Evolutionary conservation across 1,139 yeast genomes (phyloP), one percentile per base, ranked within the genome.

Genomic region (Zygoascus hellenicus): DNA sequence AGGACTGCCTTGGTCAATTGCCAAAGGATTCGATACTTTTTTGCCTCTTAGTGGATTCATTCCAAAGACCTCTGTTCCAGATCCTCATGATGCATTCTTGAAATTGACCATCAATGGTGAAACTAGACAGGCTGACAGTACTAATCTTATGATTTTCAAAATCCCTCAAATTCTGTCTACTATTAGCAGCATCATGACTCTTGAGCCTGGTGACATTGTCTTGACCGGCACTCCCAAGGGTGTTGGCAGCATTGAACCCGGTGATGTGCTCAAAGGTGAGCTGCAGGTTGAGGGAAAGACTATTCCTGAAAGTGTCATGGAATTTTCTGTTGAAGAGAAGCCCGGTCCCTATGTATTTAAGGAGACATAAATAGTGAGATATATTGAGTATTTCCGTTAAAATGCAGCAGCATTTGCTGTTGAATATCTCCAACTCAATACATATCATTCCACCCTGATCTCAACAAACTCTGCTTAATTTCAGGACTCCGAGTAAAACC

Each of bases 181-280:
- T 49, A 84, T 90, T 80, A 85, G 96, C 9, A 69, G 82, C 14
- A 81, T 88, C 57, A 90, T 92, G 94, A 87, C 97, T 2, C 72
- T 92, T 50, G 81, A 89, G 58, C 83, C 88, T 51, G 97, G 97
- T 19, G 97, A 92, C 62, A 75, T 92, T 57, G 83, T 92, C 50
- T 73, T 90, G 51, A 92, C 97, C 0, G 98, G 98, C 11, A 92
- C 98, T 1, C 98, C 98, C 40, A 88, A 90, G 66, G 99, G 99
- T n/a, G 99, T 92, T 9, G 97, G 97, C 10, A 71, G 75, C 34
- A 70, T 90, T 42, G 67, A 64, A 9, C 83, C 95, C 0, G 97
- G 97, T 6, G 97, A 92, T 64, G 65, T 65, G 40, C 72, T 92
- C 35, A 73, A 74, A 47, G 95, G 95, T 9, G 74, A 76, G 53